Percentiles rank a stretch among this genome's conserved stretches.
Evolutionary conservation across 2,329 filamentous ascomycete species (phyloP).

Genomic region (Whalleya microplaca): DNA sequence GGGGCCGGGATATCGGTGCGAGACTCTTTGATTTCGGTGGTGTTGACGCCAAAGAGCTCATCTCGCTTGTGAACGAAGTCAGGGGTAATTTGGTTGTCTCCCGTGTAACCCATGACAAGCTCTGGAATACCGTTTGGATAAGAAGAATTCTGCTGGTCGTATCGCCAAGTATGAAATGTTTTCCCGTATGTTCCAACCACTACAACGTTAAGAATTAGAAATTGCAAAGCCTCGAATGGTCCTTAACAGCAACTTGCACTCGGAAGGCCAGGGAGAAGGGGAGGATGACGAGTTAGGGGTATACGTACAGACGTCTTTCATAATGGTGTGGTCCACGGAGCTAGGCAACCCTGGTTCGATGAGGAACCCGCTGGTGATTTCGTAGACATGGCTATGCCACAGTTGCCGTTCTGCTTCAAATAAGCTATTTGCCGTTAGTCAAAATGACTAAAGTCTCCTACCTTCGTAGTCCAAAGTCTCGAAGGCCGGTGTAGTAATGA

Average conservation of each 20-base stretch:
- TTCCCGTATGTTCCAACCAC: slow-evolving; percentile 33
- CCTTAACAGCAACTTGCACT: too few species aligned
- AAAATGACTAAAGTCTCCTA: not conserved
- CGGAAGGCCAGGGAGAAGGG: not conserved
- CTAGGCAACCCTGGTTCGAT: slow-evolving; percentile 21
- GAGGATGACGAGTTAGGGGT: not conserved
- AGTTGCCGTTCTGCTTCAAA: slow-evolving; percentile 21
- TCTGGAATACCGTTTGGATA: slow-evolving; percentile 64
- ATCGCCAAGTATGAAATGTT: slow-evolving; percentile 33
- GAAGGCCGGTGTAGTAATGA: slow-evolving; percentile 25
- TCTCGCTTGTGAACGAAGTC: slow-evolving; percentile 27
- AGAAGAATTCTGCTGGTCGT: slow-evolving; percentile 23
- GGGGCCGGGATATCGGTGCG: slow-evolving; percentile 23
- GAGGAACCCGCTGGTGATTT: slow-evolving; percentile 29
- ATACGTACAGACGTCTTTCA: slow-evolving; percentile 27
- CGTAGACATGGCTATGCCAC: slow-evolving; percentile 30
- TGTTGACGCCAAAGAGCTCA: slow-evolving; percentile 28
- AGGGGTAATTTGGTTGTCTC: slow-evolving; percentile 48
- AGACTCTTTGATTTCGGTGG: slow-evolving; percentile 23
- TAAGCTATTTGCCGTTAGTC: not conserved
- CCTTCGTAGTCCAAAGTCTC: slow-evolving; percentile 28
- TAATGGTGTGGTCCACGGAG: slow-evolving; percentile 30
- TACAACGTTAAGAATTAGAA: slow-evolving; percentile 1
- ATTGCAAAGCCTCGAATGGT: not conserved
- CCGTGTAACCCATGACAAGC: slow-evolving; percentile 67